Base-by-base conservation (phyloP, 495 filamentous ascomycete genomes). In the Articulospora tetracladia region DNA sequence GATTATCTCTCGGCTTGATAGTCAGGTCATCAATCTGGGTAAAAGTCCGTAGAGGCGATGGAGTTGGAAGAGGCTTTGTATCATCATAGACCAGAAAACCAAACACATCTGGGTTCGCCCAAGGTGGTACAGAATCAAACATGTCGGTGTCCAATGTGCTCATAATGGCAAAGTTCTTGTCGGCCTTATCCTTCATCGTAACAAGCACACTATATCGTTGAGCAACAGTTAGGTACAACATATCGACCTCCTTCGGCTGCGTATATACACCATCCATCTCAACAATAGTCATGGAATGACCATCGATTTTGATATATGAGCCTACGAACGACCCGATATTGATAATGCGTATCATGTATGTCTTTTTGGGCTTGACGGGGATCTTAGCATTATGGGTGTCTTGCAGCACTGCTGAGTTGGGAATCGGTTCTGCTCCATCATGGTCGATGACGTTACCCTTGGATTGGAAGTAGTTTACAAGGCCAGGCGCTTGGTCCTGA, bases 271-370 rank as follows among this genome's bases (percentile, higher is more conserved):
- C 75, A 49, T 84, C 82, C 1, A 76, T 77, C 69, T 76, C 73
- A 50, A 84, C 80, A 53, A 91, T 76, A 27, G 63, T 73, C 52
- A 87, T 78, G 53, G 77, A 83, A 60, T 87, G 83, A 11, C 82
- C 79, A 13, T 86, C 81, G 74, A 92, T 83, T 67, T 86, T 82
- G 63, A 92, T 71, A 65, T 87, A 77, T 44, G 81, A 76, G 22
- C 76, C 73, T 4, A 79, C 80, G 55, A 90, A 81, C 2, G 86
- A 86, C 0, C 79, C 81, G 46, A 90, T 85, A 69, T 87, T 92
- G 63, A 92, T 80, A 56, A 95, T 73, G 3, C 86, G 85, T 53
- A 96, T 69, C 30, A 91, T 76, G 64, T 95, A 94, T 0, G 89
- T 94, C 68, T 88, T 92, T 27, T 83, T 82, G 1, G 89, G 77